A percentile compares a stretch with the other conserved stretches of the same genome.
Conservation (phyloP, 225 moss, liverwort and hornwort species). For the Climacium dendroides region DNA sequence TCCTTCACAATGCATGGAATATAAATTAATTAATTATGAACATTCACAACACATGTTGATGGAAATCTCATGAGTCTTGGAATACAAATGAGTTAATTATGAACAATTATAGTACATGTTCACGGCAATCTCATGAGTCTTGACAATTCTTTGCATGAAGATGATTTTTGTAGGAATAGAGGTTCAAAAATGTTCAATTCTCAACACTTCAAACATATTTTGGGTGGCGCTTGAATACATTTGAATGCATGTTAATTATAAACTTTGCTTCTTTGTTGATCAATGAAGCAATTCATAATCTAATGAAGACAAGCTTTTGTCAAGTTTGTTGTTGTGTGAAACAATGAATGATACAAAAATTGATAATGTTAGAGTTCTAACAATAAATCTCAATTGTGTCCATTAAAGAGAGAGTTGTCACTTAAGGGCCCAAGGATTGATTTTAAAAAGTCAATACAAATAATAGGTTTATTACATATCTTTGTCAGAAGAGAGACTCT, state of each 20-base stretch:
- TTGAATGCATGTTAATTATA: not conserved
- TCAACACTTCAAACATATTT: accelerated
- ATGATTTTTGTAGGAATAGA: not conserved
- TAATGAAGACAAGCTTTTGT: not conserved
- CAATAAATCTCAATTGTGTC: too few species aligned
- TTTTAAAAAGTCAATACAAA: accelerated
- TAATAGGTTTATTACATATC: too few species aligned
- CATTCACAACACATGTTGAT: not conserved
- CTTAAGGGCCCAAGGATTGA: not conserved
- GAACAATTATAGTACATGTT: not conserved
- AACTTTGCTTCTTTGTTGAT: too few species aligned
- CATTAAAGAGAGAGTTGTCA: not conserved
- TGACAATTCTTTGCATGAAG: too few species aligned
- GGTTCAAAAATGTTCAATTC: not conserved
- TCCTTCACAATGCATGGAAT: accelerated
- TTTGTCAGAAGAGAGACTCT: not conserved
- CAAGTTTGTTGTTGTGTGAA: accelerated
- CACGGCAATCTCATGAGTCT: not conserved
- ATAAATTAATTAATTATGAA: not conserved
- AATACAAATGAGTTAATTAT: not conserved
- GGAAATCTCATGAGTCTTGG: not conserved
- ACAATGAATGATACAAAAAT: accelerated
- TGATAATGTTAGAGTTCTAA: not conserved
- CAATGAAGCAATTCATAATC: not conserved
- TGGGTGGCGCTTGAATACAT: accelerated